Base-by-base conservation (phyloP, 345 rosid genomes). In the Eucalyptus virginea region DNA sequence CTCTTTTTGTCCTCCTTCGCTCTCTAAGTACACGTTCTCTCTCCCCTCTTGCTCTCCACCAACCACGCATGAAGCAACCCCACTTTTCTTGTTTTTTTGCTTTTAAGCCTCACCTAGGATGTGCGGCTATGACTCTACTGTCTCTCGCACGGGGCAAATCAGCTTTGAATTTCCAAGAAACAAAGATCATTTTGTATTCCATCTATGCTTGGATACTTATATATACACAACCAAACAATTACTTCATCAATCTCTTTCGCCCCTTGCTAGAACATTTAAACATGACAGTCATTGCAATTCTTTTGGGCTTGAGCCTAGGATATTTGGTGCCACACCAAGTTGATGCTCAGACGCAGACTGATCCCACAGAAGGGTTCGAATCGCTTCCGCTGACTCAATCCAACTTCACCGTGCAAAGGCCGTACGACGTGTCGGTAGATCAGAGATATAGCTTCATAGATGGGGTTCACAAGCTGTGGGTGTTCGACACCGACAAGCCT, bases 381-480 rank as follows among this genome's bases (percentile, higher is more conserved):
- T 32, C 83, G 15, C 40, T 91, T 40, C 86, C 88, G 3, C 50
- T 90, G 86, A 87, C 28, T 19, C 77, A 10, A 34, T 89, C 90
- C 40, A 88, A 89, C 60, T 67, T 92, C 44, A 16, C 11, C 4
- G 58, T 92, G 18, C 88, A 92, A 86, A 87, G 51, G 80, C 88
- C 91, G 23, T 88, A 88, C 58, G 87, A 89, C 86, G 51, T 88
- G 37, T 58, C 67, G 6, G 34, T 45, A 60, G 47, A 51, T 65
- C 28, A 88, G 40, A 69, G 91, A 37, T 90, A 90, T 17, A 87
- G 91, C 91, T 87, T 62, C 88, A 18, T 1, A 37, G 52, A 90
- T 69, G 92, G 90, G 16, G 37, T 90, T 77, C 91, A 87, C 88
- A 90, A 88, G 90, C 87, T 88, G 34, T 90, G 89, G 90, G 92